These are phyloP conservation scores for Jasminum sambac DNA, from an alignment of 257 asterid genomes.

Conservation along the genomic window DNA sequence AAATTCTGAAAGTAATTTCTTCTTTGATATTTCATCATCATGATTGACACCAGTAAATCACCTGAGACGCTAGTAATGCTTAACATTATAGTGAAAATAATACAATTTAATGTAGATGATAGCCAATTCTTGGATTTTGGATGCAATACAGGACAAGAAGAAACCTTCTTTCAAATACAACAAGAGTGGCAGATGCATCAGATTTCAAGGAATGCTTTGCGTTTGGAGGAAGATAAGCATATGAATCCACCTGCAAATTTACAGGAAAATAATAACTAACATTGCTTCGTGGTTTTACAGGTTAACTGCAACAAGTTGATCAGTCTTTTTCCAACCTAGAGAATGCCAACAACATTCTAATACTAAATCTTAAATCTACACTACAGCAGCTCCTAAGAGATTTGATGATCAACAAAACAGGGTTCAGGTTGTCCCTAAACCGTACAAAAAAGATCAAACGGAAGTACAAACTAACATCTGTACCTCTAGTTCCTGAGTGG, in stretches of 20 bases:
- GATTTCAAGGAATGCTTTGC: constrained; percentile 51
- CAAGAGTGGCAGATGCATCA: constrained; percentile 63
- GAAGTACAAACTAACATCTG: not conserved
- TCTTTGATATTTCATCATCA: constrained; percentile 5
- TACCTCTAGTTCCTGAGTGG: constrained; percentile 58
- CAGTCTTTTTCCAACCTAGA: not conserved
- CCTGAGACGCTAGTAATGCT: not conserved
- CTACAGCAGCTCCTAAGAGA: constrained; percentile 9
- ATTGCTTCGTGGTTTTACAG: constrained; percentile 6
- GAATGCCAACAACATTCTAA: not conserved
- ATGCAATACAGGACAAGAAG: constrained; percentile 16
- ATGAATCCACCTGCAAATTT: constrained; percentile 80
- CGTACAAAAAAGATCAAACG: not conserved
- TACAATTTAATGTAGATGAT: not conserved
- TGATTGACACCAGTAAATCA: not conserved
- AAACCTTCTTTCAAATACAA: constrained; percentile 88
- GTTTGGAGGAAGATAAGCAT: constrained; percentile 90
- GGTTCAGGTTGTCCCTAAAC: not conserved
- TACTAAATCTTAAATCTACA: constrained; percentile 2
- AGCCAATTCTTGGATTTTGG: not conserved
- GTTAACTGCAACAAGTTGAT: not conserved
- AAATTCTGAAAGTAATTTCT: not conserved
- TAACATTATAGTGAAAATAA: constrained; percentile 1
- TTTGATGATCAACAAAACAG: constrained; percentile 1
- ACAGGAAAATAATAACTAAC: not conserved